A percentile compares a stretch with the other conserved stretches of the same genome.
Conservation (phyloP, 2,329 filamentous ascomycete genomes). For the Colletotrichum tanaceti region DNA sequence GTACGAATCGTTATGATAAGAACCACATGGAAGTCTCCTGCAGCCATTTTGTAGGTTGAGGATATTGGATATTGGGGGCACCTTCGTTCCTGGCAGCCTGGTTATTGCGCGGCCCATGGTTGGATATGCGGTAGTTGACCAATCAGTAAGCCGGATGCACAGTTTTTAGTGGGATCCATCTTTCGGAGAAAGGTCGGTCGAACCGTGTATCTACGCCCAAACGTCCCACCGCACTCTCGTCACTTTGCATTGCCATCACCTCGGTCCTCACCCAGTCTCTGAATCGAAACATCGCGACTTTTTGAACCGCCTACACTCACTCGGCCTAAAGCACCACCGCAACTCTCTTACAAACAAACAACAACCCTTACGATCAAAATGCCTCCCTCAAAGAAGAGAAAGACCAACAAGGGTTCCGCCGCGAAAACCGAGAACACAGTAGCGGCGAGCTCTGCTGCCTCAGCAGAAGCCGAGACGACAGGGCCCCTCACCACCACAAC, state of each 20-base stretch:
- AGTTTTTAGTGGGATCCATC: neutral
- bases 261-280: neutral
- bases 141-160: neutral
- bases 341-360: neutral
- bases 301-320: neutral
- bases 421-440: conserved; percentile 23
- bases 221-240: conserved; percentile 15
- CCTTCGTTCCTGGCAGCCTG: too few species aligned
- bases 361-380: conserved; percentile 44
- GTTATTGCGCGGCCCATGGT: too few species aligned
- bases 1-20: too few species aligned
- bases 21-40: too few species aligned
- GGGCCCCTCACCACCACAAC: conserved; percentile 37
- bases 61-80: too few species aligned
- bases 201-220: neutral
- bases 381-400: conserved; percentile 60
- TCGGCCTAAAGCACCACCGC: neutral
- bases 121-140: neutral
- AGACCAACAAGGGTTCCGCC: conserved; percentile 49
- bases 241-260: conserved; percentile 1
- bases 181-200: conserved; percentile 29
- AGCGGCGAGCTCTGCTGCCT: conserved; percentile 24
- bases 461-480: conserved; percentile 41
- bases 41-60: too few species aligned
- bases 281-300: conserved; percentile 9